Evolutionary conservation across 352 stramenopile genomes (phyloP).

Genomic region (Halophytophthora polymorphica): DNA sequence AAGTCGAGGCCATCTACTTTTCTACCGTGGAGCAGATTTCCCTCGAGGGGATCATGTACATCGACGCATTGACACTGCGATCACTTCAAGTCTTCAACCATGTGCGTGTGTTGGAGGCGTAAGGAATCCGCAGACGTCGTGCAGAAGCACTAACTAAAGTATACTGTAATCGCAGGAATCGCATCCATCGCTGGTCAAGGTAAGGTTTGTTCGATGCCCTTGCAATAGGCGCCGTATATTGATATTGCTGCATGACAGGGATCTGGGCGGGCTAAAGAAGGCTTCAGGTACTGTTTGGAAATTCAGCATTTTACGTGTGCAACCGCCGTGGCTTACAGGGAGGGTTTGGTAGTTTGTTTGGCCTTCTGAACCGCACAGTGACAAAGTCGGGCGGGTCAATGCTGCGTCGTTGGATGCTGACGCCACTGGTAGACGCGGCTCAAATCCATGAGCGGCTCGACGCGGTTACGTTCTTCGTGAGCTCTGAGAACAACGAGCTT

Average conservation of each 20-base stretch:
- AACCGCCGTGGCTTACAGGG: neutral
- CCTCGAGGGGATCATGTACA: conserved; percentile 78
- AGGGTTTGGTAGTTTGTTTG: conserved; percentile 50
- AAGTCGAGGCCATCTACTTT: conserved; percentile 47
- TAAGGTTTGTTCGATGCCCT: conserved; percentile 13
- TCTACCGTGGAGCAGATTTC: conserved; percentile 59
- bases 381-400: conserved; percentile 62
- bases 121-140: neutral
- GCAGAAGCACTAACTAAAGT: conserved; percentile 6
- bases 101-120: conserved; percentile 25
- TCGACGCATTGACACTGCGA: conserved; percentile 64
- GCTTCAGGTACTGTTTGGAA: conserved; percentile 54
- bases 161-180: conserved; percentile 44
- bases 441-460: conserved; percentile 58
- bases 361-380: conserved; percentile 74
- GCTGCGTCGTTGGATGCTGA: conserved; percentile 78
- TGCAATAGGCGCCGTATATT: neutral
- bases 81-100: conserved; percentile 84
- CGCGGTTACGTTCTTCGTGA: conserved; percentile 55
- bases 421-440: conserved; percentile 45
- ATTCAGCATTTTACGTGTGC: neutral
- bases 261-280: conserved; percentile 76
- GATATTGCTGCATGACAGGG: conserved; percentile 28
- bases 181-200: conserved; percentile 77
- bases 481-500: conserved; percentile 52